A percentile compares a stretch with the other conserved stretches of the same genome.
Conservation (phyloP, 305 asterid genomes). For the Petunia hybrid region DNA sequence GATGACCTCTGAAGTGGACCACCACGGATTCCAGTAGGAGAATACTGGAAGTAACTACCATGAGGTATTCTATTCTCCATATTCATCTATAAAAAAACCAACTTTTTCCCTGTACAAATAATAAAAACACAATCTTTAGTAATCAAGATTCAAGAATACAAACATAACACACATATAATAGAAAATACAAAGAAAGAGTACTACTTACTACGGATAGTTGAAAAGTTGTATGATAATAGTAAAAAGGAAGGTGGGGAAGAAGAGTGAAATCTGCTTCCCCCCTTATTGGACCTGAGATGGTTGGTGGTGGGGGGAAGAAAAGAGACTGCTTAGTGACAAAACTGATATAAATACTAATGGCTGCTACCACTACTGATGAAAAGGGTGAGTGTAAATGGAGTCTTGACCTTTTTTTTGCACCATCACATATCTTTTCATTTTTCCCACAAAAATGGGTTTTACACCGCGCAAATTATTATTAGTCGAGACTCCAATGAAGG, state of each 20-base stretch:
- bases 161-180: not conserved
- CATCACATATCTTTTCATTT: slow-evolving; percentile 20
- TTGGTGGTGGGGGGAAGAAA: slow-evolving; percentile 43
- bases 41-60: slow-evolving; percentile 72
- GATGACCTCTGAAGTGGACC: slow-evolving; percentile 63
- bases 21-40: slow-evolving; percentile 55
- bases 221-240: not conserved
- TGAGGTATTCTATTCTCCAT: slow-evolving; percentile 71
- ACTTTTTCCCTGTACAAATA: slow-evolving; percentile 37
- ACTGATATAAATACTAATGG: slow-evolving; percentile 41
- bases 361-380: not conserved
- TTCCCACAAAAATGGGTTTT: not conserved
- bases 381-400: not conserved
- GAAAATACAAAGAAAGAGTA: not conserved
- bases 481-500: too few species aligned
- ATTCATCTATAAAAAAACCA: slow-evolving; percentile 40
- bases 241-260: slow-evolving; percentile 16
- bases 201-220: slow-evolving; percentile 35
- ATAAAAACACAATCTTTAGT: slow-evolving; percentile 19
- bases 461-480: too few species aligned
- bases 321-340: slow-evolving; percentile 44
- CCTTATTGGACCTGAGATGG: slow-evolving; percentile 42
- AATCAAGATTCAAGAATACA: not conserved
- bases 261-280: slow-evolving; percentile 40
- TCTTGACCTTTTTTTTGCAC: not conserved